Base-by-base conservation (phyloP, 1,284 basidiomycete species). In the Exobasidium cylindrosporum region DNA sequence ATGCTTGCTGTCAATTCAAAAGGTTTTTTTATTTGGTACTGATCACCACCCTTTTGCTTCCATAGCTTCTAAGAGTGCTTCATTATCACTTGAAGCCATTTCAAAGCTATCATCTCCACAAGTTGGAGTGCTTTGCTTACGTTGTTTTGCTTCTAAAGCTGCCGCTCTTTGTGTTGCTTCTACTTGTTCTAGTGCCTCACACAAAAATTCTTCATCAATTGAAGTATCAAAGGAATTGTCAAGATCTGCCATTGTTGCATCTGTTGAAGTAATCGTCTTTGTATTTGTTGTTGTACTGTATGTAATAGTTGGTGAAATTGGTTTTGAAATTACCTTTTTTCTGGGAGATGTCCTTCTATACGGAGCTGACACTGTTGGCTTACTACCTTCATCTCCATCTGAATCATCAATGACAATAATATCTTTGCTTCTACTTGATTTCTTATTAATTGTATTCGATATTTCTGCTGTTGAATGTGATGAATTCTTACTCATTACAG, bases 391-490 rank as follows among this genome's bases (percentile, higher is more conserved):
- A 32, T 55, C 53, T 13, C 32, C 53, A 26, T 26, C 21, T 4
- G 53, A 55, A 44, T 55, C 53, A 44, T 55, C 28, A 28, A 55
- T 55, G 5, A 31, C 30, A 28, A 55, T 44, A 2, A 55, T 29
- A 35, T 55, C 31, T 14, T 29, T 55, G n/a, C 21, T 7, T 14
- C 10, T 26, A 21, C 47, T 50, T 31, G 23, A n/a, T n/a, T n/a
- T n/a, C n/a, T n/a, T n/a, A n/a, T n/a, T n/a, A n/a, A n/a, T n/a
- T n/a, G n/a, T n/a, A n/a, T n/a, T n/a, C n/a, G n/a, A n/a, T n/a
- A n/a, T n/a, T n/a, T n/a, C n/a, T n/a, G n/a, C n/a, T n/a, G n/a
- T n/a, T n/a, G n/a, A n/a, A n/a, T n/a, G n/a, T n/a, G n/a, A n/a
- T n/a, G n/a, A n/a, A n/a, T n/a, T n/a, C n/a, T n/a, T n/a, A n/a